Evolutionary conservation across 257 asterid genomes (phyloP).

Genomic region (Solanum tacnaense): DNA sequence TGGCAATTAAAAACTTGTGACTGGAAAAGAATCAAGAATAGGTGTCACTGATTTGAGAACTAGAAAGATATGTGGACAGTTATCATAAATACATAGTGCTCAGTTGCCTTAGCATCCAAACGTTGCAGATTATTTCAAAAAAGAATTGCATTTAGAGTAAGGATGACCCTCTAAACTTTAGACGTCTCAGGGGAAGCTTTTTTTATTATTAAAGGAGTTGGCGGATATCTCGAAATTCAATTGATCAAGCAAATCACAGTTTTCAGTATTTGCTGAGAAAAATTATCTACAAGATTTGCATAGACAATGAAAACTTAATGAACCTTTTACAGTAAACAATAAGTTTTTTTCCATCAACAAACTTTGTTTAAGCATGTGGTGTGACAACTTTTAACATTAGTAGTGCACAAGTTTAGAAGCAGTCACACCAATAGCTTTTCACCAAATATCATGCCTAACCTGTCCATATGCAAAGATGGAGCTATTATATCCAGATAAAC

Average conservation of each 20-base stretch:
- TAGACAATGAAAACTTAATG: neutral
- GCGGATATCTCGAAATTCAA: neutral
- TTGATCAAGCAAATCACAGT: neutral
- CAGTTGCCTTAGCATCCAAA: neutral
- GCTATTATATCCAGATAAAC: constrained; percentile 93
- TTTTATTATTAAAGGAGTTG: neutral
- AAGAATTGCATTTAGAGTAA: neutral
- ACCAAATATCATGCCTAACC: constrained; percentile 28
- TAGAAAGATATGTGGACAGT: neutral
- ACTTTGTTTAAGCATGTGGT: neutral
- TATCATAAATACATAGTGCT: neutral
- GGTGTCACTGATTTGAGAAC: neutral
- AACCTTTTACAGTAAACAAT: neutral
- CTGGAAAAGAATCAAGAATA: neutral
- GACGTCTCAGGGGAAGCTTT: neutral
- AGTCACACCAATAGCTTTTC: neutral
- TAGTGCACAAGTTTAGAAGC: neutral
- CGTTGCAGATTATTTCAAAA: neutral
- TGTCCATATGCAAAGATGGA: constrained; percentile 99
- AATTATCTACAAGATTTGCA: no score
- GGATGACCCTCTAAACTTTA: neutral
- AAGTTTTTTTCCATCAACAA: neutral
- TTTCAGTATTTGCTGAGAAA: neutral
- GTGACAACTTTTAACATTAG: neutral
- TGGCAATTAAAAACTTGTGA: neutral